Percentiles rank a stretch among this genome's conserved stretches.
Evolutionary conservation across 2,329 filamentous ascomycete genomes (phyloP).

Genomic region (Exophiala bonariae): DNA sequence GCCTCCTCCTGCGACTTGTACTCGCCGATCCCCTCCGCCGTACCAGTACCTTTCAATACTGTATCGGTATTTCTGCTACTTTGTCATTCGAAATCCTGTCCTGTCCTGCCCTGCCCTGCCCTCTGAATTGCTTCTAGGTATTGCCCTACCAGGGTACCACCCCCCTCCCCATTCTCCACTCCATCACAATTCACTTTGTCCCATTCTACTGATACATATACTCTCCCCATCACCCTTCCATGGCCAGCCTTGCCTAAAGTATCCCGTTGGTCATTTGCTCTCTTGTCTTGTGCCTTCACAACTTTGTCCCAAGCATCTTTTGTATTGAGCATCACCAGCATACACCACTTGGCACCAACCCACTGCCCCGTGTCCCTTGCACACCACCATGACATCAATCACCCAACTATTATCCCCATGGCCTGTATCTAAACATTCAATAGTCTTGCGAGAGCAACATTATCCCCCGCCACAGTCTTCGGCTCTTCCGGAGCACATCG

Average conservation of each 20-base stretch:
- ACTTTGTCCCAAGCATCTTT: neutral
- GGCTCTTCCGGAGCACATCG: constrained; percentile 16
- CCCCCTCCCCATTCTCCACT: constrained; percentile 8
- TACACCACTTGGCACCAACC: too few relatives aligned
- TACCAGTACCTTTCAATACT: constrained; percentile 5
- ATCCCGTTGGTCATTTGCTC: constrained; percentile 8
- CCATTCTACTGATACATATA: constrained; percentile 22
- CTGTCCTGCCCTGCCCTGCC: too few relatives aligned
- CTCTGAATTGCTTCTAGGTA: too few relatives aligned
- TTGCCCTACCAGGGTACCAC: constrained; percentile 15
- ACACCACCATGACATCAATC: constrained; percentile 28
- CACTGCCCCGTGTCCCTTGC: too few relatives aligned
- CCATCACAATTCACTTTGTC: constrained; percentile 3
- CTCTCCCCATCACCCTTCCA: constrained; percentile 12
- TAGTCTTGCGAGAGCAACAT: constrained; percentile 29
- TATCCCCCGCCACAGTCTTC: constrained; percentile 23
- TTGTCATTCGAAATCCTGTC: too few relatives aligned
- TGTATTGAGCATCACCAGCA: too few relatives aligned
- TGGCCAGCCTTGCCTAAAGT: constrained; percentile 19
- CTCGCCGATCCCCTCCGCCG: constrained; percentile 14
- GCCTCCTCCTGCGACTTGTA: too few relatives aligned
- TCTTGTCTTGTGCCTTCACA: constrained; percentile 7
- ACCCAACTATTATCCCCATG: constrained; percentile 29
- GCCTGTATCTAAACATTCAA: constrained; percentile 29
- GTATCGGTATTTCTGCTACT: constrained; percentile 8